These are phyloP conservation scores for Sphaerobolus stellatus DNA, from an alignment of 1,284 basidiomycete species.

Conservation along the genomic window DNA sequence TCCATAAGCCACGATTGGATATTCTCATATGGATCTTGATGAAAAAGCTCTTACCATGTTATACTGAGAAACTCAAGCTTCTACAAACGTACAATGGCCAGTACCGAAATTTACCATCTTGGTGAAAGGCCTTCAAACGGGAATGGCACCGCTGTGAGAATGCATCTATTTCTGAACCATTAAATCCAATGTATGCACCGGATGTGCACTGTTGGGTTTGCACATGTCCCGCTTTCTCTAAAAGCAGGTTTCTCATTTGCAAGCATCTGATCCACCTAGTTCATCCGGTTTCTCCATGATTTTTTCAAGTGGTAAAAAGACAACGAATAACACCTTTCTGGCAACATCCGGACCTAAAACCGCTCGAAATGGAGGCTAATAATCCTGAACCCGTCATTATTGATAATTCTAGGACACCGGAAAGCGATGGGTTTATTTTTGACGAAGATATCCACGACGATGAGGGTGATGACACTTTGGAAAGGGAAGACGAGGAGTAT, in stretches of 20 bases:
- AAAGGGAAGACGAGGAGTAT: not conserved
- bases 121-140: slow-evolving; percentile 35
- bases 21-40: slow-evolving; percentile 32
- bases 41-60: slow-evolving; percentile 30
- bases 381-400: not conserved
- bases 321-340: slow-evolving; percentile 29
- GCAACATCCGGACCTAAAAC: slow-evolving; percentile 21
- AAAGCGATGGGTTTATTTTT: not conserved
- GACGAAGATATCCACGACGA: too few species aligned
- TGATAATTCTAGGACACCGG: not conserved
- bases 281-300: slow-evolving; percentile 24
- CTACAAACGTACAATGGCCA: slow-evolving; percentile 25
- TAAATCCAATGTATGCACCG: slow-evolving; percentile 26
- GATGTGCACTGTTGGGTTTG: slow-evolving; percentile 27
- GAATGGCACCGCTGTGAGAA: slow-evolving; percentile 25
- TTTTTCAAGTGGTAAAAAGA: slow-evolving; percentile 29
- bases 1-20: slow-evolving; percentile 31
- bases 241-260: slow-evolving; percentile 33
- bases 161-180: slow-evolving; percentile 16
- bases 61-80: slow-evolving; percentile 28
- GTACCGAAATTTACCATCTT: too few species aligned
- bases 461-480: not conserved
- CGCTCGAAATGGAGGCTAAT: slow-evolving; percentile 2
- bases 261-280: slow-evolving; percentile 34
- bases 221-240: slow-evolving; percentile 29